Evolutionary conservation across 2,329 filamentous ascomycete genomes (phyloP).

Genomic region (Chrysoporthe deuterocubensis): DNA sequence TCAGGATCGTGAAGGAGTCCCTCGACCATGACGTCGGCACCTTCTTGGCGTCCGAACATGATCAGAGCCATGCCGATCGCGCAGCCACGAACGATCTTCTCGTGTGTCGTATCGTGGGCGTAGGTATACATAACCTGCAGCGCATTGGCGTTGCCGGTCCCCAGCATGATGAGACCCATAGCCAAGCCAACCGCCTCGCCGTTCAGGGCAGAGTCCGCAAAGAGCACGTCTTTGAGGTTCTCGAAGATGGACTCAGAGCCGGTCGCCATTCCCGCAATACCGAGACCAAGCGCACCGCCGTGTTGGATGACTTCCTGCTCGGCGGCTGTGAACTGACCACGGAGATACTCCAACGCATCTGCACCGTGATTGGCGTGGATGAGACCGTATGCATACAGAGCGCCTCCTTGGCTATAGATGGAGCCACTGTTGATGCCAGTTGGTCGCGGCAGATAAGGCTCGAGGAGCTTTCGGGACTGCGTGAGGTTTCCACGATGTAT

Average conservation of each 20-base stretch:
- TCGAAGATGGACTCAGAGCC: slow-evolving; percentile 90
- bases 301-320: slow-evolving; percentile 95
- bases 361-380: slow-evolving; percentile 98
- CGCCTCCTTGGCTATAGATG: slow-evolving; percentile 93
- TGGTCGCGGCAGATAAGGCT: slow-evolving; percentile 87
- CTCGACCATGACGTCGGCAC: slow-evolving; percentile 92
- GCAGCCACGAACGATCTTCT: slow-evolving; percentile 96
- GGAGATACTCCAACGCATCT: slow-evolving; percentile 81
- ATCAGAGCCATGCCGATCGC: slow-evolving; percentile 97
- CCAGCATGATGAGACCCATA: slow-evolving; percentile 98
- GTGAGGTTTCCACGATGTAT: slow-evolving; percentile 95
- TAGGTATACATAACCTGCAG: slow-evolving; percentile 98
- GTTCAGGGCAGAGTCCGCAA: slow-evolving; percentile 92
- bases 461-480: slow-evolving; percentile 89
- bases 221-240: slow-evolving; percentile 85
- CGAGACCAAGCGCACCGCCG: slow-evolving; percentile 90
- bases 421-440: slow-evolving; percentile 78
- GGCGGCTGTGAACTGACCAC: slow-evolving; percentile 73
- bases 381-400: slow-evolving; percentile 90
- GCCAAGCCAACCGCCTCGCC: slow-evolving; percentile 94
- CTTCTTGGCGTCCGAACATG: slow-evolving; percentile 96
- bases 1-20: slow-evolving; percentile 92
- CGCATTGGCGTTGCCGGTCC: slow-evolving; percentile 92
- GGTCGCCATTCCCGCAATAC: slow-evolving; percentile 97
- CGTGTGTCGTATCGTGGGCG: slow-evolving; percentile 95